These are phyloP conservation scores for Kodamaea laetipori DNA, from an alignment of 805 yeast genomes.

Conservation along the genomic window DNA sequence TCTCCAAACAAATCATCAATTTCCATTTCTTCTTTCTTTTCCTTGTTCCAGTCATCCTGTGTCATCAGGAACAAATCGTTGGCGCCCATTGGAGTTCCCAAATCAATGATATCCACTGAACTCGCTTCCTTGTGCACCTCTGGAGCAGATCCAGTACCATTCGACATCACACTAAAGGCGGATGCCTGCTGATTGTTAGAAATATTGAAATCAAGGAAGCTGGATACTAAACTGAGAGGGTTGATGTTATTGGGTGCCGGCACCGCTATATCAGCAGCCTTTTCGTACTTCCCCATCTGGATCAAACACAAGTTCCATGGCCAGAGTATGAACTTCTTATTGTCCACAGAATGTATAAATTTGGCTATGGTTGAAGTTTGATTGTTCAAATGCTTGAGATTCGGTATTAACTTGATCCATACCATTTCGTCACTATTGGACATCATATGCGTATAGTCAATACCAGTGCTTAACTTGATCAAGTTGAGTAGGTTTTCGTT, in stretches of 20 bases:
- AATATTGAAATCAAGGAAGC: conserved; percentile 37
- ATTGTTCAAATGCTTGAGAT: conserved; percentile 66
- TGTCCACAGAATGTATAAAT: conserved; percentile 54
- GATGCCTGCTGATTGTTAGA: conserved; percentile 16
- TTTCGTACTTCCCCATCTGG: conserved; percentile 45
- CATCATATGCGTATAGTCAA: conserved; percentile 21
- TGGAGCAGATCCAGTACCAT: conserved; percentile 13
- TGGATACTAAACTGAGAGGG: conserved; percentile 38
- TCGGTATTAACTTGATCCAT: conserved; percentile 74
- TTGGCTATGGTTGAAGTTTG: conserved; percentile 63
- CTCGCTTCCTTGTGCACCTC: conserved; percentile 17
- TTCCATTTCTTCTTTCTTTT: conserved; percentile 25
- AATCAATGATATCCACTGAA: conserved; percentile 16
- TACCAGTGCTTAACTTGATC: conserved; percentile 38
- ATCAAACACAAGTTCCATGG: conserved; percentile 66
- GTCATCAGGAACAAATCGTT: conserved; percentile 17
- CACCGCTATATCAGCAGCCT: conserved; percentile 9
- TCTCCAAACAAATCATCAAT: conserved; percentile 37
- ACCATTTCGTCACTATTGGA: conserved; percentile 27
- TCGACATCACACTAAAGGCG: conserved; percentile 6
- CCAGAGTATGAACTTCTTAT: conserved; percentile 66
- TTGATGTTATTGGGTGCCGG: conserved; percentile 16
- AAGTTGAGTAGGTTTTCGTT: conserved; percentile 33
- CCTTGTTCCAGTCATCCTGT: conserved; percentile 4
- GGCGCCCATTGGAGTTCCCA: conserved; percentile 16